phyloP scores from a whole-genome alignment of 2,329 filamentous ascomycete genomes.

The Curvularia eragrostidis region DNA sequence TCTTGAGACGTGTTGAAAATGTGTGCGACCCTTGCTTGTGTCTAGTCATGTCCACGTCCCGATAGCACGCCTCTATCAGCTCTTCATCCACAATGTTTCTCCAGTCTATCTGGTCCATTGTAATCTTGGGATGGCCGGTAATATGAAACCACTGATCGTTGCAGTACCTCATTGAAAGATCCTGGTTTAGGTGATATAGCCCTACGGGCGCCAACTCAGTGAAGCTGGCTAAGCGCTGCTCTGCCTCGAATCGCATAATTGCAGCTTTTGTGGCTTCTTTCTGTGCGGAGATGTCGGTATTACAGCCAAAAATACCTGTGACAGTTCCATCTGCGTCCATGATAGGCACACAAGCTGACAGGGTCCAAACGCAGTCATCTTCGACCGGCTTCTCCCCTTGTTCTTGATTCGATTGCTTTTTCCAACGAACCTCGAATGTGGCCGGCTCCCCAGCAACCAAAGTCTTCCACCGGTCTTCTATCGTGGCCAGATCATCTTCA shows the following conservation, averaged over 20 bases:
- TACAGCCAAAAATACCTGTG: conserved; percentile 32
- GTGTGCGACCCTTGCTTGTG: conserved; percentile 8
- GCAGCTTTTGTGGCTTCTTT: conserved; percentile 27
- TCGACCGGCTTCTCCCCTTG: not conserved
- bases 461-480: conserved; percentile 24
- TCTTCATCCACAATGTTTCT: conserved; percentile 9
- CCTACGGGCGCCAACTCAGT: conserved; percentile 25
- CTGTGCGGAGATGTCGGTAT: conserved; percentile 34
- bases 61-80: conserved; percentile 10
- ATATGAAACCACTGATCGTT: conserved; percentile 32
- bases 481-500: conserved; percentile 9
- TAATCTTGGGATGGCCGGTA: conserved; percentile 16
- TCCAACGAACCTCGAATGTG: conserved; percentile 41
- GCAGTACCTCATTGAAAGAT: conserved; percentile 25
- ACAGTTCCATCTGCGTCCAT: conserved; percentile 23
- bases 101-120: conserved; percentile 17
- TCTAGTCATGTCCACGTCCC: conserved; percentile 5
- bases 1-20: conserved; percentile 23
- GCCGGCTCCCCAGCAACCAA: conserved; percentile 25
- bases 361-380: conserved; percentile 25
- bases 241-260: conserved; percentile 24
- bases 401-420: conserved; percentile 6
- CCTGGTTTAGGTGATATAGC: conserved; percentile 20
- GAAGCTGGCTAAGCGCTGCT: conserved; percentile 21
- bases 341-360: conserved; percentile 32